phyloP scores from a whole-genome alignment of 2,329 filamentous ascomycete species.

The Annulohypoxylon truncatum region DNA sequence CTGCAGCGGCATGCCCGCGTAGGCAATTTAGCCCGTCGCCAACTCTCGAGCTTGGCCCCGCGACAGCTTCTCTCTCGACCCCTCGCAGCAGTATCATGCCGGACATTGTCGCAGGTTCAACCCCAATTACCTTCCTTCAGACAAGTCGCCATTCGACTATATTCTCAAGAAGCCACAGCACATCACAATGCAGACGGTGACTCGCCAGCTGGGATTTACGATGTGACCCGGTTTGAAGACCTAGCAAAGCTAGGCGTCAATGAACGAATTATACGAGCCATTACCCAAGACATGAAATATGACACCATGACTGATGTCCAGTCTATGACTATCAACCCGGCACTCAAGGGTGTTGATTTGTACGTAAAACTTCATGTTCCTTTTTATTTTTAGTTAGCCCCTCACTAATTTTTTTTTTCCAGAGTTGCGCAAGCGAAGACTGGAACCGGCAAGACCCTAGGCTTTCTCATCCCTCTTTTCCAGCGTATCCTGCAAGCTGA shows the following conservation, averaged over 20 bases:
- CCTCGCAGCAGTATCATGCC: constrained; percentile 21
- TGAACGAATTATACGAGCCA: constrained; percentile 71
- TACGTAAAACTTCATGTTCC: constrained; percentile 60
- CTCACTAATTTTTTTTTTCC: constrained; percentile 34
- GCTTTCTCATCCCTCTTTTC: constrained; percentile 87
- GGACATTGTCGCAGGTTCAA: constrained; percentile 29
- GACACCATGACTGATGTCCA: constrained; percentile 94
- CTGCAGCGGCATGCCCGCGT: constrained; percentile 49
- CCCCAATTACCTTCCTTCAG: constrained; percentile 26
- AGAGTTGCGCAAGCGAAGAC: constrained; percentile 95
- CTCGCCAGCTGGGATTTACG: constrained; percentile 38
- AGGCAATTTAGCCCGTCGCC: constrained; percentile 44
- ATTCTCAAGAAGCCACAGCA: constrained; percentile 40
- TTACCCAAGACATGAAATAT: constrained; percentile 79
- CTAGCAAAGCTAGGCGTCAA: constrained; percentile 66
- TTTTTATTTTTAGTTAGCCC: background rate
- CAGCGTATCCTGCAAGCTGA: constrained; percentile 79
- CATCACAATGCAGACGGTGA: constrained; percentile 21
- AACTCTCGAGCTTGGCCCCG: constrained; percentile 41
- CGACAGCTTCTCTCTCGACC: constrained; percentile 36
- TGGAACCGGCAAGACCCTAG: constrained; percentile 95
- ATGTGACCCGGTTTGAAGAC: constrained; percentile 58
- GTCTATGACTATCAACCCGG: constrained; percentile 81
- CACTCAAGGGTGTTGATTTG: constrained; percentile 84
- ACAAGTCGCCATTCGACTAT: constrained; percentile 40